Conservation (phyloP, 176 grass and related monocot species). For the Cocos nucifera region DNA sequence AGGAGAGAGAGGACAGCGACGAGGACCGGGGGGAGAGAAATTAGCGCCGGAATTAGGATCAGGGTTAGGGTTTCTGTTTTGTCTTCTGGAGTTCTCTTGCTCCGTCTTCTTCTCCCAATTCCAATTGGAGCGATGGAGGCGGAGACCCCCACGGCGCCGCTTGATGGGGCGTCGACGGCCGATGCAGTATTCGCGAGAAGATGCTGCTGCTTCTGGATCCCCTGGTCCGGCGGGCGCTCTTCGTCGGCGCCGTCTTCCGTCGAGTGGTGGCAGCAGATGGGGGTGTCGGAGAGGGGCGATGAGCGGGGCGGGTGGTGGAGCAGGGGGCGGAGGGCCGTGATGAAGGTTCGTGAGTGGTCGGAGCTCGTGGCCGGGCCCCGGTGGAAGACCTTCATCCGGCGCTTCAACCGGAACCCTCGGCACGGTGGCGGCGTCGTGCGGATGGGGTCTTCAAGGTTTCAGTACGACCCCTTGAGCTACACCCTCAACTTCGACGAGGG, state of each 20-base stretch:
- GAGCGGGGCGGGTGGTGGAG: slow-evolving; percentile 54
- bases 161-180: slow-evolving; percentile 25
- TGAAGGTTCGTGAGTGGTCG: slow-evolving; percentile 95
- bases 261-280: slow-evolving; percentile 20
- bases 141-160: neutral
- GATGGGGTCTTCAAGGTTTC: slow-evolving; percentile 29
- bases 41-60: too few relatives aligned
- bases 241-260: neutral
- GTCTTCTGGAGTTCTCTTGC: too few relatives aligned
- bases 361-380: slow-evolving; percentile 80
- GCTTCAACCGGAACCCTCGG: slow-evolving; percentile 38
- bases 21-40: too few relatives aligned
- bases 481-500: slow-evolving; percentile 98
- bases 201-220: slow-evolving; percentile 65
- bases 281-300: slow-evolving; percentile 27
- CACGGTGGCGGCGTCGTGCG: neutral
- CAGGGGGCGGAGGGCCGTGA: slow-evolving; percentile 41
- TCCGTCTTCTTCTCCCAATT: too few relatives aligned
- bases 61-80: too few relatives aligned
- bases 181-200: slow-evolving; percentile 35
- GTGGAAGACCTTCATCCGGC: slow-evolving; percentile 98
- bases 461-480: slow-evolving; percentile 85
- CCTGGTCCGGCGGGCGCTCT: slow-evolving; percentile 6
- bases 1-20: too few relatives aligned
- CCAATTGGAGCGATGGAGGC: slow-evolving; percentile 6